Conservation (phyloP, 2,329 filamentous ascomycete species). For the Colletotrichum viniferum region DNA sequence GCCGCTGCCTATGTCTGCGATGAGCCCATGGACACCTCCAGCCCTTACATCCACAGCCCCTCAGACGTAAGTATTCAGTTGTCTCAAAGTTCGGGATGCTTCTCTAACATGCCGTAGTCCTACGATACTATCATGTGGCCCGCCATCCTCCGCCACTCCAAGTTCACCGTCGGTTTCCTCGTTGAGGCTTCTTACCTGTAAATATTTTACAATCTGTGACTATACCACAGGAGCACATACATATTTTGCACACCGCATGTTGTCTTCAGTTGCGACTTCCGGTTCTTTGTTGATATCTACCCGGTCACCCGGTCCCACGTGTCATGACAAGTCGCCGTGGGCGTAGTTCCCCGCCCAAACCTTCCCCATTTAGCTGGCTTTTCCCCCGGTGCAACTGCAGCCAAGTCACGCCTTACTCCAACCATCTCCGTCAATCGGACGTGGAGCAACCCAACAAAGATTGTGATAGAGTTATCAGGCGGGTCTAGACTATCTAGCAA, state of each 20-base stretch:
- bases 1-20: constrained; percentile 42
- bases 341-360: not conserved
- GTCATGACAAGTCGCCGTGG: not conserved
- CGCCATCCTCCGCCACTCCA: constrained; percentile 37
- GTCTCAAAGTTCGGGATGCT: too few species aligned
- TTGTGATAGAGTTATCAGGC: not conserved
- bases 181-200: constrained; percentile 29
- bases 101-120: constrained; percentile 25
- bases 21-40: constrained; percentile 32
- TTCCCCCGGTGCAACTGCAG: not conserved
- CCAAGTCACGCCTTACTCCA: not conserved
- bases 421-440: not conserved
- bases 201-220: not conserved
- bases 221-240: not conserved
- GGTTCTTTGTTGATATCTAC: not conserved
- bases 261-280: not conserved
- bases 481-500: not conserved
- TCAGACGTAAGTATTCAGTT: constrained; percentile 34
- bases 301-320: not conserved
- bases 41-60: constrained; percentile 36
- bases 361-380: not conserved
- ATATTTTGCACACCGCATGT: not conserved
- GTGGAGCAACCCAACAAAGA: not conserved
- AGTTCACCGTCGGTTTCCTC: constrained; percentile 40
- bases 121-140: constrained; percentile 40